These are phyloP conservation scores for Juglanconis sp. DNA, from an alignment of 2,329 filamentous ascomycete genomes.

Conservation along the genomic window DNA sequence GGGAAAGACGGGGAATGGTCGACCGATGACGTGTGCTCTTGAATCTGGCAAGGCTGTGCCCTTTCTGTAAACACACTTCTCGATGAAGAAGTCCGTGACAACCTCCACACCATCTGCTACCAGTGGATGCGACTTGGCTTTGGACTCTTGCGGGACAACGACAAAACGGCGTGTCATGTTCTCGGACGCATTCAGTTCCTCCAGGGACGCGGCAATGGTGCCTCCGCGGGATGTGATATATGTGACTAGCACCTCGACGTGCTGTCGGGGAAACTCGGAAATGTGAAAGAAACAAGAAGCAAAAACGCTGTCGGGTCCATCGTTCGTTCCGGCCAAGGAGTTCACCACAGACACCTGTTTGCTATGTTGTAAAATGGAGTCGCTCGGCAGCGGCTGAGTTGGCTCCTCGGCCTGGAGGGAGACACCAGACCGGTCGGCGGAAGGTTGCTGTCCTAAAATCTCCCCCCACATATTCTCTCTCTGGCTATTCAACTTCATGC, in stretches of 20 bases:
- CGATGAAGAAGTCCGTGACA: conserved; percentile 91
- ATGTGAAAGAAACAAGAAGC: conserved; percentile 56
- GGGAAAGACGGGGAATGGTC: conserved; percentile 70
- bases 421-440: conserved; percentile 26
- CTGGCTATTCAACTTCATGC: conserved; percentile 76
- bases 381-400: conserved; percentile 9
- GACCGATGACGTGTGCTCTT: conserved; percentile 67
- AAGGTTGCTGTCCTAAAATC: conserved; percentile 59
- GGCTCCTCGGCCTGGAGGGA: conserved; percentile 13
- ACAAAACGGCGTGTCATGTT: conserved; percentile 41
- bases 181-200: conserved; percentile 34
- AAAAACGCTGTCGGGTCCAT: conserved; percentile 45
- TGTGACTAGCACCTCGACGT: conserved; percentile 45
- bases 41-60: conserved; percentile 61
- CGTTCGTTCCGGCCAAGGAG: conserved; percentile 22
- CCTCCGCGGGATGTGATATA: conserved; percentile 49
- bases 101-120: conserved; percentile 41
- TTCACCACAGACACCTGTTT: conserved; percentile 1
- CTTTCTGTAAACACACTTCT: conserved; percentile 79
- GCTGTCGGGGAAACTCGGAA: conserved; percentile 54
- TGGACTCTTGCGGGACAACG: conserved; percentile 52
- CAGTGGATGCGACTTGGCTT: conserved; percentile 41
- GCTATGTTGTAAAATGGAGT: conserved; percentile 4
- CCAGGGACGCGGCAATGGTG: conserved; percentile 38
- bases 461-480: conserved; percentile 86